Conservation (phyloP, 345 rosid species). For the Populus nigra region DNA sequence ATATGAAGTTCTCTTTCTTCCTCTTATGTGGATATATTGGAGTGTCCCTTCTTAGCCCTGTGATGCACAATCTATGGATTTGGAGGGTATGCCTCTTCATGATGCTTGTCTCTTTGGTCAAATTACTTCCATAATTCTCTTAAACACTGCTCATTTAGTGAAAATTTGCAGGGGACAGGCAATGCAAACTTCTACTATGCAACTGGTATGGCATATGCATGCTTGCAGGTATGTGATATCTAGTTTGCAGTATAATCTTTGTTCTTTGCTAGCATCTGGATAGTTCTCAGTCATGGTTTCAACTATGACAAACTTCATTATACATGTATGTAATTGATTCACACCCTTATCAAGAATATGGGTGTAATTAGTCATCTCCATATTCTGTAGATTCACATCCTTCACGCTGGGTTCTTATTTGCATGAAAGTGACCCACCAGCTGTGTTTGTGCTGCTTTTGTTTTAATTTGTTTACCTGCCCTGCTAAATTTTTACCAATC, state of each 20-base stretch:
- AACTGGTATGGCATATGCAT: conserved; percentile 88
- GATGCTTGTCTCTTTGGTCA: background rate
- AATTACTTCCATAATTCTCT: background rate
- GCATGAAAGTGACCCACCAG: background rate
- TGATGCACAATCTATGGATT: conserved; percentile 97
- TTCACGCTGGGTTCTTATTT: background rate
- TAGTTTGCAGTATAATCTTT: background rate
- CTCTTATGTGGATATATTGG: conserved; percentile 92
- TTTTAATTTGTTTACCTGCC: background rate
- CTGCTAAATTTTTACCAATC: background rate
- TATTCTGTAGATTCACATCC: background rate
- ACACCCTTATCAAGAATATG: too few relatives aligned
- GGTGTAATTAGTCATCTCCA: background rate
- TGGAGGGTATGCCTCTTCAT: conserved; percentile 70
- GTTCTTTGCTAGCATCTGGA: background rate
- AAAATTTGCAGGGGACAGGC: conserved; percentile 79
- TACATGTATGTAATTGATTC: background rate
- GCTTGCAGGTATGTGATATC: conserved; percentile 65
- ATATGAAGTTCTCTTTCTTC: conserved; percentile 84
- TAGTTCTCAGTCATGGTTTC: background rate
- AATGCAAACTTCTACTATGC: conserved; percentile 96
- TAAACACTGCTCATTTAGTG: conserved; percentile 11
- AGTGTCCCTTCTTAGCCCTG: conserved; percentile 87
- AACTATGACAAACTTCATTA: background rate
- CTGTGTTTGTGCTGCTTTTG: background rate